phyloP scores from a whole-genome alignment of 352 stramenopile species.

The Pythium periplocum region DNA sequence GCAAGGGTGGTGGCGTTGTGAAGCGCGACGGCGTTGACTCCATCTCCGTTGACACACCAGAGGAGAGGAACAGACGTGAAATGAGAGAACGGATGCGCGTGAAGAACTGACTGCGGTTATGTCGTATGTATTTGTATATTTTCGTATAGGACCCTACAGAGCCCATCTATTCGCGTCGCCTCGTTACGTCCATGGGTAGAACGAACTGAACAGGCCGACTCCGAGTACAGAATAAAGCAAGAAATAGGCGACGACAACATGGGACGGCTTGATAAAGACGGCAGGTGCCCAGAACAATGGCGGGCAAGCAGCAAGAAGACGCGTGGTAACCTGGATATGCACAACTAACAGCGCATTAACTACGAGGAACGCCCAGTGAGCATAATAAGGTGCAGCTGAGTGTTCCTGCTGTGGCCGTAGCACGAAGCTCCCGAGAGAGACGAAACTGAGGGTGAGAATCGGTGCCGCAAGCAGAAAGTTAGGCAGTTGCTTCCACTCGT shows the following conservation, averaged over 20 bases:
- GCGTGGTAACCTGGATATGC: constrained; percentile 86
- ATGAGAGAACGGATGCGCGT: no score
- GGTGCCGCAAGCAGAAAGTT: constrained; percentile 93
- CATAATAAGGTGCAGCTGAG: constrained; percentile 37
- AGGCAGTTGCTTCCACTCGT: constrained; percentile 90
- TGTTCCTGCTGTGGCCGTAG: neutral
- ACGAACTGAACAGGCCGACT: constrained; percentile 62
- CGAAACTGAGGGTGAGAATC: constrained; percentile 65
- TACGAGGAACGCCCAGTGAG: constrained; percentile 70
- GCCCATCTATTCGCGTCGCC: neutral
- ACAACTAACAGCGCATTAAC: constrained; percentile 74
- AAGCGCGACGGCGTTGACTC: no score
- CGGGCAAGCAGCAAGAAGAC: constrained; percentile 68
- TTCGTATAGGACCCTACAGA: no score
- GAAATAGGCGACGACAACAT: constrained; percentile 56
- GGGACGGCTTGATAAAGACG: constrained; percentile 4
- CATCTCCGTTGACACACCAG: no score
- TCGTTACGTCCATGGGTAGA: constrained; percentile 79
- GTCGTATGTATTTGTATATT: no score
- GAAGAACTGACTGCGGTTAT: no score
- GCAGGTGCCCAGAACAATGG: constrained; percentile 77
- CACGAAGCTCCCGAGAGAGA: constrained; percentile 51
- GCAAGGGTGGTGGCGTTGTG: no score
- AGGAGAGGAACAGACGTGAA: no score
- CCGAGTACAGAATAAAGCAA: constrained; percentile 66